Evolutionary conservation across 2,329 filamentous ascomycete species (phyloP), one percentile per base, ranked within the genome.

Genomic region (Microcera coccophila): DNA sequence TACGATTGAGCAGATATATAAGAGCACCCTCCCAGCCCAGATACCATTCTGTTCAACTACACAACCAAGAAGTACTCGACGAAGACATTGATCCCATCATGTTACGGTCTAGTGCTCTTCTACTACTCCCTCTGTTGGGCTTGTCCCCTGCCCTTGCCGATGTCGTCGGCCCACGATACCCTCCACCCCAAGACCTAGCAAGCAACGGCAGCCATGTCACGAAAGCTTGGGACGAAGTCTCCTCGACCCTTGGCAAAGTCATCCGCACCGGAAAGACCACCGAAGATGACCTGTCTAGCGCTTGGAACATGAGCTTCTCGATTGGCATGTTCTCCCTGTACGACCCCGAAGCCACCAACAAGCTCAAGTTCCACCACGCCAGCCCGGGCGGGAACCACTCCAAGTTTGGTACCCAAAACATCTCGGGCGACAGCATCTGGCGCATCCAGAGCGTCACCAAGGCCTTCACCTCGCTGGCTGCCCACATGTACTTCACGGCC

Each of bases 391-490:
- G 37, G 4, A 37, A 43, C n/a, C 36, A 32, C 7, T 36, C 41
- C 10, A 36, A 44, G 3, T 32, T 32, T 12, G 48, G 55, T 32
- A 39, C 45, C 2, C 39, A 36, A 8, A 53, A 53, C 2, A 59
- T 74, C 3, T 60, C 67, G 22, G 60, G 60, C 7, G 56, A 73
- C 42, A 70, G 65, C 0, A 61, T 73, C 3, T 72, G 70, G 48
- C 64, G 70, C 9, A 57, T 71, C 14, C 68, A 63, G 1, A 72
- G 69, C 36, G 40, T 68, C 20, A 70, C 67, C 2, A 73, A 73
- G 44, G 42, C 71, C 15, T 67, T 65, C 49, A 70, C 69, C 0
- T 61, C 68, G 15, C 60, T 66, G 17, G 34, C 63, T 0, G 58
- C 65, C 11, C 47, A 70, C 15, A 54, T 56, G 56, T 10, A 57